These are phyloP conservation scores for Citrullus amarus DNA, from an alignment of 306 rosid genomes.

Conservation along the genomic window DNA sequence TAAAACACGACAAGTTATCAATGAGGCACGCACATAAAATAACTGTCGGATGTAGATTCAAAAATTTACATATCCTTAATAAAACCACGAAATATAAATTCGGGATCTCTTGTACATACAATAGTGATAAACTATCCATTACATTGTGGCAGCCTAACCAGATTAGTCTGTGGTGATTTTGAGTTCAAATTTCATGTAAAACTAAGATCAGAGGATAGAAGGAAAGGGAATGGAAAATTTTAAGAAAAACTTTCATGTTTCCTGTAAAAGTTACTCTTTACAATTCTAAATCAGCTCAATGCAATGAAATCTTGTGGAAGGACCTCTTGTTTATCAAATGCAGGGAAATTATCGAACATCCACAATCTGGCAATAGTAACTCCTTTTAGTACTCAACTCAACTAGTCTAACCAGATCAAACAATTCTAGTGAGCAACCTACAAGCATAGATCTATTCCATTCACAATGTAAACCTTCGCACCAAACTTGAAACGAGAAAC, in stretches of 20 bases:
- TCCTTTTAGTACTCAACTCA: not conserved
- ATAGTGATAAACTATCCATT: no score
- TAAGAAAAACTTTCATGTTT: not conserved
- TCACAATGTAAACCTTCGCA: not conserved
- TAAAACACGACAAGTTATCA: not conserved
- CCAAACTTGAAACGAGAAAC: not conserved
- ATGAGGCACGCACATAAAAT: not conserved
- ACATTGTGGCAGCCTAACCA: no score
- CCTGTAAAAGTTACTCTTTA: not conserved
- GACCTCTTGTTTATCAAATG: not conserved
- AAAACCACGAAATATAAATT: no score
- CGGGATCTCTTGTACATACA: not conserved
- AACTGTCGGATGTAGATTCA: not conserved
- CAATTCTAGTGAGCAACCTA: not conserved
- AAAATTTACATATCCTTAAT: not conserved
- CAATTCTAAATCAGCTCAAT: not conserved
- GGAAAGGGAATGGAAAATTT: not conserved
- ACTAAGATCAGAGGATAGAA: not conserved
- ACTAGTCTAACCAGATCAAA: not conserved
- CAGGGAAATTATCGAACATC: not conserved
- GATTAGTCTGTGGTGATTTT: not conserved
- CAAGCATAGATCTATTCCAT: not conserved
- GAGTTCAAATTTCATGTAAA: not conserved
- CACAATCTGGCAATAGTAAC: not conserved
- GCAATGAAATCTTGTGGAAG: not conserved